Conservation (phyloP, 495 filamentous ascomycete genomes). For the Trichoderma erinaceum region DNA sequence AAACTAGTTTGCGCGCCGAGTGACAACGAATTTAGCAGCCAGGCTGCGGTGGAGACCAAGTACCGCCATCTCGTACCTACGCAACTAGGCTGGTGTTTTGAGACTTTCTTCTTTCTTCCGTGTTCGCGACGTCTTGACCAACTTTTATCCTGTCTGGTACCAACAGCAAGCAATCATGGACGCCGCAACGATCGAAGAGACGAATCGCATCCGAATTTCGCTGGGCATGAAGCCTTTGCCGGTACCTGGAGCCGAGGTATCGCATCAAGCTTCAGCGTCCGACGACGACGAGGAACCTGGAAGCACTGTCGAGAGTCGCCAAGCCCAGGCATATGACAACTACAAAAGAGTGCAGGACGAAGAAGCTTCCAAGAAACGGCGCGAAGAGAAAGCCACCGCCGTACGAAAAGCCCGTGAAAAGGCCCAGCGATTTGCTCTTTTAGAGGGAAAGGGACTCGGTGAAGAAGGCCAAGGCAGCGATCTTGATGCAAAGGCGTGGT, state of each 20-base stretch:
- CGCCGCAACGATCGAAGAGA: constrained; percentile 82
- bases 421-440: constrained; percentile 62
- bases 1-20: not conserved
- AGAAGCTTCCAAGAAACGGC: constrained; percentile 61
- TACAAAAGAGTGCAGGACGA: constrained; percentile 49
- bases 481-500: constrained; percentile 78
- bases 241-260: constrained; percentile 52
- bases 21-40: not conserved
- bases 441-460: constrained; percentile 76
- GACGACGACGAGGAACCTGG: constrained; percentile 49
- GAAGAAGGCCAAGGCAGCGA: constrained; percentile 60
- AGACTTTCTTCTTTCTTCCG: not conserved
- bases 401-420: constrained; percentile 86
- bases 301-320: constrained; percentile 74
- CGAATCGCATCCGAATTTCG: constrained; percentile 84
- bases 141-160: not conserved
- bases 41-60: not conserved
- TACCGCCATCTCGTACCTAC: not conserved
- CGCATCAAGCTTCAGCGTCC: constrained; percentile 31
- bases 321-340: constrained; percentile 67
- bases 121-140: not conserved
- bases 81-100: not conserved
- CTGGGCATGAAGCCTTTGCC: constrained; percentile 88
- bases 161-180: constrained; percentile 54
- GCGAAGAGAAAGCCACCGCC: constrained; percentile 67